Base-by-base conservation (phyloP, 2,329 filamentous ascomycete genomes). In the Trematosphaeria pertusa region DNA sequence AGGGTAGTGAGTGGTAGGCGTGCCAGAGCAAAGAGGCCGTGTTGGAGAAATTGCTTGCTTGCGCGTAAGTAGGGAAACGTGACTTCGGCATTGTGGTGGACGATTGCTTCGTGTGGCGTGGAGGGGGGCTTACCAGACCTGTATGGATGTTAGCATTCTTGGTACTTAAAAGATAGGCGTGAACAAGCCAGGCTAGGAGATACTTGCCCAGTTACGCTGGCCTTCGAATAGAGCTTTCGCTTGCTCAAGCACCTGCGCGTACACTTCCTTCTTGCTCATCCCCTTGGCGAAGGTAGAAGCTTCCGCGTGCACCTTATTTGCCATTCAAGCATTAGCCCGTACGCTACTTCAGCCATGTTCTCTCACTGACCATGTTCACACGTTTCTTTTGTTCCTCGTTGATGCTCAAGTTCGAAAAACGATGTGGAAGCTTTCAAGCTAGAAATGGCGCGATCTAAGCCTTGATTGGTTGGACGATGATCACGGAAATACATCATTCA, bases 1-100 rank as follows among this genome's bases (percentile, higher is more conserved):
- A 70, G 1, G 84, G 81, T 11, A 93, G 77, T 7, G 88, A 89
- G 67, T 89, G 87, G 65, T 87, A 88, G 3, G 86, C 87, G 64
- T 94, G 87, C 87, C 88, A 93, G 54, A 93, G 78, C 20, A 93
- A 79, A 3, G 88, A 86, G 6, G 89, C 85, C 3, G 85, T 75
- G 67, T 93, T 94, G 56, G 89, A 79, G 37, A 91, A 81, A 70
- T 94, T 93, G 49, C 62, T 58, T 46, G n/a, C n/a, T n/a, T n/a
- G n/a, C n/a, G n/a, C n/a, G 20, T 17, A 22, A 22, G 34, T 50
- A 37, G 11, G 3, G 18, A 11, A 3, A 7, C 5, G n/a, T 22
- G 14, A 36, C 17, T 43, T 19, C 10, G 11, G 21, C 9, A 18
- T 10, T 10, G 17, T 34, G 14, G 14, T 35, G 11, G 5, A 21